A percentile compares a stretch with the other conserved stretches of the same genome.
phyloP scores from a whole-genome alignment of 305 asterid species.

The Plantago coronopus region DNA sequence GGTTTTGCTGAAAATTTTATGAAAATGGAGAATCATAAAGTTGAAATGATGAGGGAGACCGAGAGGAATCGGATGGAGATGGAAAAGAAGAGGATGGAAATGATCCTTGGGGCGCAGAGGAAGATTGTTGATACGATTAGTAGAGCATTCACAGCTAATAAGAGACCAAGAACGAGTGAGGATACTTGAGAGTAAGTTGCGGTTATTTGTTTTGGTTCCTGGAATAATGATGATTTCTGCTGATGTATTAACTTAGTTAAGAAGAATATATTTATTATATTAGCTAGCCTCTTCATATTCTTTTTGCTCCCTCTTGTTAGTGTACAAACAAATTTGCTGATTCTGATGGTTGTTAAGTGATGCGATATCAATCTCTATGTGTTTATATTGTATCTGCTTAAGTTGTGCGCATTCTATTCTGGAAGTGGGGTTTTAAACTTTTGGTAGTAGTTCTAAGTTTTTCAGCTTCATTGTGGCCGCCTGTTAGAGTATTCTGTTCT shows the following conservation, averaged over 20 bases:
- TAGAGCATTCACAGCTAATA: slow-evolving; percentile 54
- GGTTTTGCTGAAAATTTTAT: slow-evolving; percentile 72
- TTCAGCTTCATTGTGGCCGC: neutral
- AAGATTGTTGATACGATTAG: slow-evolving; percentile 62
- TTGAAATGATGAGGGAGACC: slow-evolving; percentile 71
- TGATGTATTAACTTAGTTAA: slow-evolving; percentile 23
- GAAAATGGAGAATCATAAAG: slow-evolving; percentile 73
- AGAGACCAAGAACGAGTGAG: slow-evolving; percentile 46
- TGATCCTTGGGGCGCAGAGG: slow-evolving; percentile 74
- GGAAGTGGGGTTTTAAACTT: neutral
- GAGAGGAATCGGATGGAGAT: slow-evolving; percentile 67
- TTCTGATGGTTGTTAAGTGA: slow-evolving; percentile 21
- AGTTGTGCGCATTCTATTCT: neutral
- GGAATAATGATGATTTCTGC: neutral
- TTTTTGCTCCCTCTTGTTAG: slow-evolving; percentile 6
- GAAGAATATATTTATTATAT: slow-evolving; percentile 3
- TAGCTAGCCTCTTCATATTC: neutral
- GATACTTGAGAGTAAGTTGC: slow-evolving; percentile 30
- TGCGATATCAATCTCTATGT: slow-evolving; percentile 9
- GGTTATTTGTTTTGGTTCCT: neutral
- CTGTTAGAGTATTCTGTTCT: too few species aligned
- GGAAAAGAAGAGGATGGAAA: slow-evolving; percentile 82
- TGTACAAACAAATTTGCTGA: slow-evolving; percentile 19
- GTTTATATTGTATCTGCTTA: neutral
- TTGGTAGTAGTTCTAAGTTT: neutral